Evolutionary conservation across 257 asterid genomes (phyloP).

Genomic region (Fraxinus americana): DNA sequence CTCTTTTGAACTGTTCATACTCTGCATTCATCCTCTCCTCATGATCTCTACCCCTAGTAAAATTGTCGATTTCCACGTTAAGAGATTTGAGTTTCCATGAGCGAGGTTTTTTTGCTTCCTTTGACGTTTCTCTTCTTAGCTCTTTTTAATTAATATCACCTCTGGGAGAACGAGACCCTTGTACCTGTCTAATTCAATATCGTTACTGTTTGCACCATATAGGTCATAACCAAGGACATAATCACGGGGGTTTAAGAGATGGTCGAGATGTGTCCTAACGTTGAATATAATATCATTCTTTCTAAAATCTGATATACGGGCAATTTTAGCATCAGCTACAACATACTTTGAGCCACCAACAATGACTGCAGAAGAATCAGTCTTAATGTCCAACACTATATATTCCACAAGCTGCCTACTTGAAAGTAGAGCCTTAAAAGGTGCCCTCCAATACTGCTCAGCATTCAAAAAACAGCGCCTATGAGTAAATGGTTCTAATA

Average conservation of each 20-base stretch:
- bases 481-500: slow-evolving; percentile 24
- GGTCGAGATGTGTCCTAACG: slow-evolving; percentile 24
- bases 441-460: slow-evolving; percentile 28
- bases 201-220: slow-evolving; percentile 19
- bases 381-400: slow-evolving; percentile 13
- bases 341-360: slow-evolving; percentile 1
- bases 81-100: slow-evolving; percentile 31
- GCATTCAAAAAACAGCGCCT: slow-evolving; percentile 25
- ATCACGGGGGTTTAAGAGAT: slow-evolving; percentile 31
- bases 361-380: too few species aligned
- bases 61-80: slow-evolving; percentile 25
- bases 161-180: slow-evolving; percentile 9
- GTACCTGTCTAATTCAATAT: slow-evolving; percentile 24
- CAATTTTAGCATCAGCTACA: slow-evolving; percentile 28
- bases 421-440: slow-evolving; percentile 29
- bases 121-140: slow-evolving; percentile 17
- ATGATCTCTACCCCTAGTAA: slow-evolving; percentile 20
- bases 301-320: slow-evolving; percentile 32
- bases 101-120: slow-evolving; percentile 18
- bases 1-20: slow-evolving; percentile 26
- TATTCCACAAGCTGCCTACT: slow-evolving; percentile 33
- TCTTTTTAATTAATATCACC: slow-evolving; percentile 25
- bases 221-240: slow-evolving; percentile 33
- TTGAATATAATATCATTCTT: slow-evolving; percentile 14
- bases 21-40: slow-evolving; percentile 25